Percentiles rank a stretch among this genome's conserved stretches.
phyloP scores from a whole-genome alignment of 192 early-diverging fungal species.

The Coemansia sp. region DNA sequence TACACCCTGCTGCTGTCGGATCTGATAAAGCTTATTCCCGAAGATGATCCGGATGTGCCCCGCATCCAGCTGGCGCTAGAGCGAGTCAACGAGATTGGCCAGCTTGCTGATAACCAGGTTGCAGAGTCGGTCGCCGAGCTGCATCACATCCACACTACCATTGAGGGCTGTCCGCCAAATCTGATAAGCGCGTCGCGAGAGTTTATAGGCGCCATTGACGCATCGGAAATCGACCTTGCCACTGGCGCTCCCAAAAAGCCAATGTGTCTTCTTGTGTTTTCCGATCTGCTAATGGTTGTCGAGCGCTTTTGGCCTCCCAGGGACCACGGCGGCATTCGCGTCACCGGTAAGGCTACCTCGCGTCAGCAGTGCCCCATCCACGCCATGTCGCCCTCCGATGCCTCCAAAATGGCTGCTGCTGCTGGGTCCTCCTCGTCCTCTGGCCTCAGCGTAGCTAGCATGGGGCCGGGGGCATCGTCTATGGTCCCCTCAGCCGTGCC shows the following conservation, averaged over 20 bases:
- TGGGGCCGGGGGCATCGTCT: neutral
- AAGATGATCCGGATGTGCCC: conserved; percentile 43
- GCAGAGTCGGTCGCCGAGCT: conserved; percentile 55
- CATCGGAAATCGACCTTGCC: conserved; percentile 50
- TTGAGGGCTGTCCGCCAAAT: conserved; percentile 57
- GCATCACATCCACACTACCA: conserved; percentile 52
- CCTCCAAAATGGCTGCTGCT: neutral
- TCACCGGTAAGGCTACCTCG: conserved; percentile 30
- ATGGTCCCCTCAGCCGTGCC: neutral
- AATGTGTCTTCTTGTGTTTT: conserved; percentile 53
- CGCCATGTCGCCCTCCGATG: conserved; percentile 6
- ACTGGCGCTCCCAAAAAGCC: conserved; percentile 50
- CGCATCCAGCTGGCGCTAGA: conserved; percentile 52
- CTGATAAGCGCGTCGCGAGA: conserved; percentile 60
- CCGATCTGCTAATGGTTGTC: conserved; percentile 56
- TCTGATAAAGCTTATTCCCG: conserved; percentile 45
- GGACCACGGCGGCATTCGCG: conserved; percentile 46
- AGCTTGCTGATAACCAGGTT: conserved; percentile 57
- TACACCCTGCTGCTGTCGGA: conserved; percentile 70
- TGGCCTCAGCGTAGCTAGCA: neutral
- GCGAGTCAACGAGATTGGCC: conserved; percentile 57
- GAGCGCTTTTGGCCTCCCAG: conserved; percentile 55
- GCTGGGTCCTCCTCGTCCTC: neutral
- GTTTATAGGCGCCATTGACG: conserved; percentile 55
- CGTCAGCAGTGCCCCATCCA: conserved; percentile 25